phyloP scores from a whole-genome alignment of 2,329 filamentous ascomycete species.

The Pseudopyricularia cyperi region DNA sequence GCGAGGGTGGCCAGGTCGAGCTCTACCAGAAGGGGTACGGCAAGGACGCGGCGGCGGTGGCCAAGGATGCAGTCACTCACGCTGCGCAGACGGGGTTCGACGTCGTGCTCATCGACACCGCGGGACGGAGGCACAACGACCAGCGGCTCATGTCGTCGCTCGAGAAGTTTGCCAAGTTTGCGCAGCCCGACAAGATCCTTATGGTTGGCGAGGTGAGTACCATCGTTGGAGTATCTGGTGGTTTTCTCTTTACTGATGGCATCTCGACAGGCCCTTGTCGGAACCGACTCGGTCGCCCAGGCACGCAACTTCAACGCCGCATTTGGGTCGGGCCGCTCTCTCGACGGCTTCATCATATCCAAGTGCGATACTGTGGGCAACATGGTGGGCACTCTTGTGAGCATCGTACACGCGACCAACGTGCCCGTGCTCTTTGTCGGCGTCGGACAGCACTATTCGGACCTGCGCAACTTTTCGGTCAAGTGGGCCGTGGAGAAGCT shows the following conservation, averaged over 20 bases:
- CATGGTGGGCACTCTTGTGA: conserved; percentile 92
- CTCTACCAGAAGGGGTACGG: conserved; percentile 96
- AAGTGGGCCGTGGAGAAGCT: conserved; percentile 58
- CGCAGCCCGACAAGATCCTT: conserved; percentile 92
- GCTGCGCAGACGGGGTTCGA: conserved; percentile 68
- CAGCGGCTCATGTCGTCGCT: conserved; percentile 89
- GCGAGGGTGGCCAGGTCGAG: conserved; percentile 77
- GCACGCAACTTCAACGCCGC: conserved; percentile 91
- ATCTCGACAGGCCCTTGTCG: conserved; percentile 59
- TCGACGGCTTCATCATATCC: conserved; percentile 96
- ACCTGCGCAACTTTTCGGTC: conserved; percentile 55
- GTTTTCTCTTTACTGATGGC: background rate
- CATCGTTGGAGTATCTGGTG: background rate
- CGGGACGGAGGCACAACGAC: conserved; percentile 89
- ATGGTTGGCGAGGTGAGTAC: conserved; percentile 62
- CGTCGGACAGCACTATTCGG: conserved; percentile 56
- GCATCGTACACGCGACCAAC: conserved; percentile 92
- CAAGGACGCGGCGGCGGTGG: conserved; percentile 91
- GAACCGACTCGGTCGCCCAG: conserved; percentile 89
- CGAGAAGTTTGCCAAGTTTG: conserved; percentile 95
- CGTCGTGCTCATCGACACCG: conserved; percentile 94
- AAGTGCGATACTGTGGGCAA: conserved; percentile 99
- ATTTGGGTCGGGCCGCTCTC: conserved; percentile 65
- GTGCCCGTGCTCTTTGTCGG: conserved; percentile 91
- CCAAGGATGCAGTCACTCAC: conserved; percentile 80